Evolutionary conservation across 768 basidiomycete species (phyloP).

Genomic region (Leccinum disarticulatum): DNA sequence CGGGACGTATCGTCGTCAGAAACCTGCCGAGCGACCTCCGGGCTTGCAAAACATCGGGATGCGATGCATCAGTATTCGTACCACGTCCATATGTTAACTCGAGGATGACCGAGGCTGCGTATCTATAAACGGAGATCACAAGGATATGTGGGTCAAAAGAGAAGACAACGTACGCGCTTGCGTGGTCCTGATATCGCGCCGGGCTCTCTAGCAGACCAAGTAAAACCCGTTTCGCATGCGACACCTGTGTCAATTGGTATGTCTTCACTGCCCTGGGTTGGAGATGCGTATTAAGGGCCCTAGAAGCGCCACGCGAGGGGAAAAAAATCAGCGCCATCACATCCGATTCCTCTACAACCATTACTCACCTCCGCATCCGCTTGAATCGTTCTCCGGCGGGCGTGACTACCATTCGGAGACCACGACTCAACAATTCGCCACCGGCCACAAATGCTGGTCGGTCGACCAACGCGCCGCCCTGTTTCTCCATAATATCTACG

Average conservation of each 20-base stretch:
- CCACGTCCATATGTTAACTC: conserved; percentile 24
- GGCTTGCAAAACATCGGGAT: conserved; percentile 21
- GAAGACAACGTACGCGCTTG: conserved; percentile 36
- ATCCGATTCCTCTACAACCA: not conserved
- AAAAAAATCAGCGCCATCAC: not conserved
- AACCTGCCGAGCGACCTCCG: conserved; percentile 25
- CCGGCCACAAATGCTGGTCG: conserved; percentile 41
- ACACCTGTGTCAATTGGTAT: conserved; percentile 47
- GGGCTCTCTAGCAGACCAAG: conserved; percentile 15
- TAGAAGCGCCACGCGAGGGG: conserved; percentile 22
- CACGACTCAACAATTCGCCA: conserved; percentile 52
- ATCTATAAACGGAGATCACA: conserved; percentile 10
- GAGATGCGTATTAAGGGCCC: conserved; percentile 55
- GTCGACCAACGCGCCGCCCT: conserved; percentile 37
- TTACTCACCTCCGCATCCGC: conserved; percentile 50
- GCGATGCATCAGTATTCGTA: conserved; percentile 8
- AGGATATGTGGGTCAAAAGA: conserved; percentile 30
- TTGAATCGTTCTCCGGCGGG: conserved; percentile 52
- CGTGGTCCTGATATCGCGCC: conserved; percentile 11
- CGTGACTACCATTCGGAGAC: conserved; percentile 51
- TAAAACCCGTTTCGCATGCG: conserved; percentile 22
- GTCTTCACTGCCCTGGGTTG: conserved; percentile 45
- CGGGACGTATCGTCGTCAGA: conserved; percentile 24
- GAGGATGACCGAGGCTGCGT: conserved; percentile 15
- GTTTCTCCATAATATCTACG: conserved; percentile 60